Evolutionary conservation across 2,329 filamentous ascomycete genomes (phyloP).

Genomic region (Chrysosporium keratinophilum): DNA sequence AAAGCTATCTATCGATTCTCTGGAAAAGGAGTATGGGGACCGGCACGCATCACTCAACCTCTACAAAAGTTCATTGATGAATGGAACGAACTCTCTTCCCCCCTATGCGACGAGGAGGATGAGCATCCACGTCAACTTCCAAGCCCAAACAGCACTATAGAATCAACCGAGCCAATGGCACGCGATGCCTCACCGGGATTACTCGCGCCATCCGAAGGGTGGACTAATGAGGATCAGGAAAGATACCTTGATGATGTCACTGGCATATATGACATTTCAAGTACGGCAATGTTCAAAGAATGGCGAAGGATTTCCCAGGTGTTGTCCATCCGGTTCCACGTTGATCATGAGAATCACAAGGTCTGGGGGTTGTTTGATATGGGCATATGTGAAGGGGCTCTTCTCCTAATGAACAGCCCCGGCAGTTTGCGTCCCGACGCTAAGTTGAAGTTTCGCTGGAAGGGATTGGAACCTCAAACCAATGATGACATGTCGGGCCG

Average conservation of each 20-base stretch:
- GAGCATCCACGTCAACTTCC: not conserved
- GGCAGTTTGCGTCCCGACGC: not conserved
- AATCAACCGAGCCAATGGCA: not conserved
- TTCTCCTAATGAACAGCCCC: not conserved
- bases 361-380: not conserved
- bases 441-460: not conserved
- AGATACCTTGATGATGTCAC: not conserved
- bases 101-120: not conserved
- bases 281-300: not conserved
- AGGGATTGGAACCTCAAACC: not conserved
- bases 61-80: constrained; percentile 1
- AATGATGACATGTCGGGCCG: not conserved
- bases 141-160: not conserved
- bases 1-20: not conserved
- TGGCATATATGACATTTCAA: not conserved
- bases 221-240: not conserved
- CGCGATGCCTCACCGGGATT: not conserved
- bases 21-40: not conserved
- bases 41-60: not conserved
- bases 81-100: not conserved
- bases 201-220: not conserved
- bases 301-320: not conserved
- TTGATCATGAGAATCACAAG: not conserved
- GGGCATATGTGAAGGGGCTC: not conserved
- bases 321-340: not conserved